Evolutionary conservation across 768 basidiomycete genomes (phyloP).

Genomic region (Cyclocybe cylindracea): DNA sequence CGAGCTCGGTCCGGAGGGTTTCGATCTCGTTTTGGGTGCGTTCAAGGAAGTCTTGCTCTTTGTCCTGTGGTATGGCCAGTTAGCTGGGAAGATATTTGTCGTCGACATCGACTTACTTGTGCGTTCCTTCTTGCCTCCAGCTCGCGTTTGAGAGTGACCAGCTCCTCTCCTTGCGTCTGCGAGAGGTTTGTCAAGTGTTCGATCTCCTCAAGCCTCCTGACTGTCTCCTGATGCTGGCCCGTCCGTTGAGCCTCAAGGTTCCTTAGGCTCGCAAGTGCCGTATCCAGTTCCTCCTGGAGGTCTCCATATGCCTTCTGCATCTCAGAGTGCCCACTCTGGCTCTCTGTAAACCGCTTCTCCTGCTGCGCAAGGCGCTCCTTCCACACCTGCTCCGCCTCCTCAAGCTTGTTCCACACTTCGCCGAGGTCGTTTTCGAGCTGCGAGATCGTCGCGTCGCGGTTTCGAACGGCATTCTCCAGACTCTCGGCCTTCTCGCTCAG

Average conservation of each 20-base stretch:
- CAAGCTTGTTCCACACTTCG: constrained; percentile 52
- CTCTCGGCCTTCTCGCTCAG: constrained; percentile 63
- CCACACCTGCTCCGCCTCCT: constrained; percentile 43
- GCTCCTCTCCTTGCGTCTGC: constrained; percentile 53
- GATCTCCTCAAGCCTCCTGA: constrained; percentile 57
- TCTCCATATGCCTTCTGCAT: constrained; percentile 62
- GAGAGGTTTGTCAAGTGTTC: constrained; percentile 48
- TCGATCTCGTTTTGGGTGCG: constrained; percentile 73
- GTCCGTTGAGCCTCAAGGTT: constrained; percentile 69
- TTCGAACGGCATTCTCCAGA: constrained; percentile 53
- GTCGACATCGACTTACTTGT: constrained; percentile 29
- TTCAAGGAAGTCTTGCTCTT: constrained; percentile 63
- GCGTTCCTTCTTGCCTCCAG: constrained; percentile 45
- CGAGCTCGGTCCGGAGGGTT: constrained; percentile 60
- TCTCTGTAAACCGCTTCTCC: constrained; percentile 53
- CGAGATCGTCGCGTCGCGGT: constrained; percentile 57
- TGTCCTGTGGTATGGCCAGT: constrained; percentile 39
- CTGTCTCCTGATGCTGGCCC: constrained; percentile 54
- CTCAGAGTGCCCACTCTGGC: constrained; percentile 54
- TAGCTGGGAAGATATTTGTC: background rate
- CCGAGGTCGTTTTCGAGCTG: constrained; percentile 63
- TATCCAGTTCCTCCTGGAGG: constrained; percentile 63
- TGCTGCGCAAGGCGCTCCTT: constrained; percentile 44
- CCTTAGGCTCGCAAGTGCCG: constrained; percentile 52
- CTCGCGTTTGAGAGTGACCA: constrained; percentile 51